Evolutionary conservation across 2,329 filamentous ascomycete genomes (phyloP), one percentile per base, ranked within the genome.

Genomic region (Neopestalotiopsis sp.): DNA sequence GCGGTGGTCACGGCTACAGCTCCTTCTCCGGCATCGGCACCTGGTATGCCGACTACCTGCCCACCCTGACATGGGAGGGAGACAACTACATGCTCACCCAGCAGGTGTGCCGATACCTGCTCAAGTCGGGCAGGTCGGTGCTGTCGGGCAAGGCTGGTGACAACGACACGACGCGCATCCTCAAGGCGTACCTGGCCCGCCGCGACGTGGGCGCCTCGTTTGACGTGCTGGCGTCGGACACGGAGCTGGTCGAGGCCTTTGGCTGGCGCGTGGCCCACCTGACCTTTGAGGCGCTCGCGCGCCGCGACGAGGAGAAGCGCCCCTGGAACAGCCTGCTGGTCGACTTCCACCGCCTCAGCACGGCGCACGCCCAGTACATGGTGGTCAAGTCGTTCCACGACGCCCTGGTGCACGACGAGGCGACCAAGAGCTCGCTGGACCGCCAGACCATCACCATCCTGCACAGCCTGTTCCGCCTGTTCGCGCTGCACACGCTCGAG

Each of bases 1-100:
- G 91, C 72, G 92, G 92, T 78, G 92, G 92, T 5, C 92, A 94
- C 77, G 92, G 92, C 61, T 94, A 94, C 83, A 90, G 86, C 67
- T 89, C 86, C 75, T 93, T 94, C 82, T 89, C 89, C 67, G 92
- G 92, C n/a, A 93, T 95, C 73, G 92, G 91, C 1, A 82, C 87
- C 20, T 92, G 89, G 86, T 94, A 94, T 74, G 86, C 91, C 34
- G 92, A 94, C 78, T 94, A 94, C 77, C 84, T 94, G 1, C 91
- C 92, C n/a, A 82, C 80, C 3, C 81, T 84, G 4, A 93, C 91
- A 10, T 93, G 90, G 90, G 92, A 94, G 78, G 92, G 92, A 59
- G 92, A 94, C 82, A 94, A 93, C 83, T 94, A 92, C 83, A 94
- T 94, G 92, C 84, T 94, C 69, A 93, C 91, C 10, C 92, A 94